phyloP scores from a whole-genome alignment of 2,329 filamentous ascomycete genomes.

The Lachnellula suecica region DNA sequence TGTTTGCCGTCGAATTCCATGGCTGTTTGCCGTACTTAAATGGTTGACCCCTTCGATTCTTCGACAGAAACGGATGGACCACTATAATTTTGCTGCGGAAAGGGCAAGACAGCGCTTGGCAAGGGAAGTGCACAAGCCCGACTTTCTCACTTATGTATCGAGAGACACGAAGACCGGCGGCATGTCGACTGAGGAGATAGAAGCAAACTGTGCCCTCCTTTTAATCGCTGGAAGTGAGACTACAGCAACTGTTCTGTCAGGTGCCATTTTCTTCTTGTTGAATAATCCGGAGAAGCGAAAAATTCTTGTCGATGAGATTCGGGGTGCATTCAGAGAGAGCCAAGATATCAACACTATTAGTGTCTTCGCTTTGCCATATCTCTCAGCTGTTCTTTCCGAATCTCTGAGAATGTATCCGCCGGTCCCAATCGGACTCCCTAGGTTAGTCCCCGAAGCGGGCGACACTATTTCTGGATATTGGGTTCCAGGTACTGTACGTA shows the following conservation, averaged over 20 bases:
- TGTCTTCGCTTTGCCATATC: not conserved
- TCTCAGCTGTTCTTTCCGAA: not conserved
- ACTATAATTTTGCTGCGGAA: not conserved
- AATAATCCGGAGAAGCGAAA: constrained; percentile 21
- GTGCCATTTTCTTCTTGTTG: constrained; percentile 29
- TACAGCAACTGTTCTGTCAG: constrained; percentile 36
- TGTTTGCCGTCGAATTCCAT: not conserved
- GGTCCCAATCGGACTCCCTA: not conserved
- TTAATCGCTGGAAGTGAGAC: constrained; percentile 40
- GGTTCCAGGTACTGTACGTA: constrained; percentile 15
- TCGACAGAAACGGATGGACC: not conserved
- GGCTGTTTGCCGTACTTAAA: not conserved
- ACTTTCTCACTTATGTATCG: not conserved
- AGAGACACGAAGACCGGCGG: not conserved
- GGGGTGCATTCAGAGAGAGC: constrained; percentile 35
- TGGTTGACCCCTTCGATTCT: not conserved
- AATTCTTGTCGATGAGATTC: constrained; percentile 40
- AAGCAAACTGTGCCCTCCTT: constrained; percentile 11
- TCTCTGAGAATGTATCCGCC: not conserved
- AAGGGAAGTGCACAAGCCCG: not conserved
- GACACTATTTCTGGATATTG: constrained; percentile 8
- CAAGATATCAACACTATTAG: constrained; percentile 10
- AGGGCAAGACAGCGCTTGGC: not conserved
- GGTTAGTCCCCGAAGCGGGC: constrained; percentile 2
- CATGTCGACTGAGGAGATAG: not conserved